Base-by-base conservation (phyloP, 495 filamentous ascomycete genomes). In the Penicillium nucicola region DNA sequence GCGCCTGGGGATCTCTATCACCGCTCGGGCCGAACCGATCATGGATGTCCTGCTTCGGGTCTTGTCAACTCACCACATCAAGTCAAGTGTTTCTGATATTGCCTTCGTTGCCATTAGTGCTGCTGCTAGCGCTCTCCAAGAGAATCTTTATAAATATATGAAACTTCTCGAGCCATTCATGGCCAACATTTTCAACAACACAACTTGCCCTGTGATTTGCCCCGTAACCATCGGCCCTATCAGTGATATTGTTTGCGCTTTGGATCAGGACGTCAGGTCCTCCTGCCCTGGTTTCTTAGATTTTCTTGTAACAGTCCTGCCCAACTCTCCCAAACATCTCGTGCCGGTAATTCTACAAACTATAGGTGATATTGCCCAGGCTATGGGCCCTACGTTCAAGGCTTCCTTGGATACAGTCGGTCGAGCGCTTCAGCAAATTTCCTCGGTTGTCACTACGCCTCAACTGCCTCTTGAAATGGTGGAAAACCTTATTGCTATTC, bases 211-310 rank as follows among this genome's bases (percentile, higher is more conserved):
- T 28, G 84, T 81, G 67, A 78, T 97, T 30, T 98, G 95, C 77
- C 82, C 92, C 30, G 95, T 98, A 88, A 92, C 93, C 45, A 97
- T 97, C 70, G 93, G 95, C 48, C 77, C 97, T 35, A 91, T 97
- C 53, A 96, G 92, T 66, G 93, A 98, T 63, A 90, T 98, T 61
- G 87, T 89, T 23, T 88, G 93, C 52, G 91, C 92, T 9, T 76
- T 97, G 69, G 90, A 90, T 61, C 86, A 89, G 63, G 84, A 86
- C 64, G 85, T 90, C 58, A 88, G 92, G 70, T 95, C 92, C 40
- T 97, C 83, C 75, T 98, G 93, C 72, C 93, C 97, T 60, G 77
- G 80, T 49, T 97, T 97, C 66, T 97, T 98, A 95, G 97, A 97
- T 71, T 86, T 89, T 61, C 78, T 98, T 32, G 80, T 97, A 52